Conservation (phyloP, 306 rosid genomes). For the Fagus crenata region DNA sequence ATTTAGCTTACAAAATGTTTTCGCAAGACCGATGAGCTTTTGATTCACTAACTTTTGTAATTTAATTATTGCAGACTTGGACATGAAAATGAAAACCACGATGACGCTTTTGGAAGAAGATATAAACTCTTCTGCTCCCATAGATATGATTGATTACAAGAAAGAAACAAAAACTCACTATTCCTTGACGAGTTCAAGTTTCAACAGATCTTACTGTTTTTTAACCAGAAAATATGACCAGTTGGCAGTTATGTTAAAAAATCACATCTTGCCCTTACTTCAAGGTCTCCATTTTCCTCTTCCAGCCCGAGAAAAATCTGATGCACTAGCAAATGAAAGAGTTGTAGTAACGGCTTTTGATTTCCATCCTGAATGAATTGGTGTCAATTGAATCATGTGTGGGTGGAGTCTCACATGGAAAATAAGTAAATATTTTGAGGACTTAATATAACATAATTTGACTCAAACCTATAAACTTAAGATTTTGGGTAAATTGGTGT, state of each 20-base stretch:
- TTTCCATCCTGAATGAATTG: neutral
- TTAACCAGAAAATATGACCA: constrained; percentile 37
- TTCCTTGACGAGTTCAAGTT: constrained; percentile 41
- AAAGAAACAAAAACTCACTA: constrained; percentile 32
- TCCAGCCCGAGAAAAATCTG: constrained; percentile 22
- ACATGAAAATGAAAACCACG: constrained; percentile 39
- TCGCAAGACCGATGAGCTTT: no score
- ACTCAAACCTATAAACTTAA: no score
- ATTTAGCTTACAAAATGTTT: no score
- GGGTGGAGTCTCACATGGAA: no score
- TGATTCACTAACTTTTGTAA: constrained; percentile 20
- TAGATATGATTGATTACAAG: constrained; percentile 14
- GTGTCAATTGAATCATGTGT: constrained; percentile 19
- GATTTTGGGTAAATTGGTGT: no score
- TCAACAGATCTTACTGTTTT: constrained; percentile 36
- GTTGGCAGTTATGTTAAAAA: constrained; percentile 25
- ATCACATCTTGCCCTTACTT: constrained; percentile 20
- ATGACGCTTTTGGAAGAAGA: constrained; percentile 31
- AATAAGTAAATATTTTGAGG: no score
- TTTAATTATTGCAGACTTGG: constrained; percentile 37
- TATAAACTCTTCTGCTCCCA: constrained; percentile 26
- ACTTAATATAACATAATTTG: no score
- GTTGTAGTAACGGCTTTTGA: neutral
- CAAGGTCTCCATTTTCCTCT: constrained; percentile 28
- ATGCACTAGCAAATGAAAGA: constrained; percentile 21